These are phyloP conservation scores for Meyerozyma smithsonii DNA, from an alignment of 1,139 yeast species.

Conservation along the genomic window DNA sequence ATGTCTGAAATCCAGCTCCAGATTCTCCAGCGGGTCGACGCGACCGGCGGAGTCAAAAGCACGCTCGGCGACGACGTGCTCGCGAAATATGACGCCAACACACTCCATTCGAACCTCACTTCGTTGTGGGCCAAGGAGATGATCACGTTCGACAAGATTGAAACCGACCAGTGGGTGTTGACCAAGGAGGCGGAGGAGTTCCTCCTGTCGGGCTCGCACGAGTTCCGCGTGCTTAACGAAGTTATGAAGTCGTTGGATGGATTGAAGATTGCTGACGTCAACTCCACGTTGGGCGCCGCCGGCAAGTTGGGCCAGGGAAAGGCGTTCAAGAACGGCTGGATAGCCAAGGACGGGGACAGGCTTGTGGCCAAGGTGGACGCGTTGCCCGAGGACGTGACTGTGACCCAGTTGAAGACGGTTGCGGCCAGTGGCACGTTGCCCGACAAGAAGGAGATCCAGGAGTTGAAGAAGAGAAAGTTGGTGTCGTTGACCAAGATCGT, in stretches of 20 bases:
- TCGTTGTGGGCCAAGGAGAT: conserved; percentile 83
- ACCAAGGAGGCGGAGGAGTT: conserved; percentile 83
- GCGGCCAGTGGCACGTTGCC: conserved; percentile 51
- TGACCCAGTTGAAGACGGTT: conserved; percentile 57
- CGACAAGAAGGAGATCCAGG: conserved; percentile 67
- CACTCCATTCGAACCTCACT: conserved; percentile 69
- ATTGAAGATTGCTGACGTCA: conserved; percentile 77
- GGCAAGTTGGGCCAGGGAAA: conserved; percentile 95
- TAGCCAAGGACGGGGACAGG: conserved; percentile 78
- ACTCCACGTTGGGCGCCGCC: conserved; percentile 67
- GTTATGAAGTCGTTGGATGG: conserved; percentile 75
- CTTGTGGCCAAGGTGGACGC: conserved; percentile 54
- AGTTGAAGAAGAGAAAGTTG: conserved; percentile 91
- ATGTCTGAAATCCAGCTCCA: conserved; percentile 56
- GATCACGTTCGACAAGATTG: conserved; percentile 70
- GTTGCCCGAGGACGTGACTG: conserved; percentile 64
- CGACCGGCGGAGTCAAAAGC: conserved; percentile 49
- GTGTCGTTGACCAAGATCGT: conserved; percentile 66
- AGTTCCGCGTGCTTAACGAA: conserved; percentile 72
- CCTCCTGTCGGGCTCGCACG: conserved; percentile 81
- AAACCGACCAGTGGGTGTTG: conserved; percentile 70
- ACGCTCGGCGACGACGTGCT: conserved; percentile 54
- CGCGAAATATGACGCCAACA: conserved; percentile 31
- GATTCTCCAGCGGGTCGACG: conserved; percentile 60
- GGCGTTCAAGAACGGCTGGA: conserved; percentile 99